Evolutionary conservation across 2,329 filamentous ascomycete genomes (phyloP).

Genomic region (Fusarium sp.): DNA sequence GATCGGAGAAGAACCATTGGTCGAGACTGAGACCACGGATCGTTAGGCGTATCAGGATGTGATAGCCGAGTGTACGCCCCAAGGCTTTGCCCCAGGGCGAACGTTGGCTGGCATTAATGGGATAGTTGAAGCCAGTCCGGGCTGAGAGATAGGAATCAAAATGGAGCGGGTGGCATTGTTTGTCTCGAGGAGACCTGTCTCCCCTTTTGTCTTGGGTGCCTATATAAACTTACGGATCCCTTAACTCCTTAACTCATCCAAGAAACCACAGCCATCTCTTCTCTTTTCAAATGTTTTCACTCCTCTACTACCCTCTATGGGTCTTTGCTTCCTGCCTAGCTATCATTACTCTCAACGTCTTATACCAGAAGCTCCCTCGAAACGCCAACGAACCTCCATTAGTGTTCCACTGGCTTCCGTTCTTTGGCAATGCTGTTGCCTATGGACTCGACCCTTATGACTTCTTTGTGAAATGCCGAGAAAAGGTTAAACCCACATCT

Average conservation of each 20-base stretch:
- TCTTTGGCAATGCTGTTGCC: constrained; percentile 73
- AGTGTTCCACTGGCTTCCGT: constrained; percentile 68
- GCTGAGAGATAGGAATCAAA: background rate
- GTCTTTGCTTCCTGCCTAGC: background rate
- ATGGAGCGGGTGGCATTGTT: background rate
- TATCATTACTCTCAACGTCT: constrained; percentile 11
- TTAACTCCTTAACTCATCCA: background rate
- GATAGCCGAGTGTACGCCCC: background rate
- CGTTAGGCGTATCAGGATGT: constrained; percentile 1
- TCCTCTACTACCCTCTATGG: constrained; percentile 15
- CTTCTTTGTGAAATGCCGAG: constrained; percentile 70
- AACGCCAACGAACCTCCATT: constrained; percentile 53
- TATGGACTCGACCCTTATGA: constrained; percentile 76
- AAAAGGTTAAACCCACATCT: constrained; percentile 62
- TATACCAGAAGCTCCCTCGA: constrained; percentile 26
- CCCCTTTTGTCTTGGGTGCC: background rate
- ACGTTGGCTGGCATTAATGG: background rate
- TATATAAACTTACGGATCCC: constrained; percentile 2
- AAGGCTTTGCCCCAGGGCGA: background rate
- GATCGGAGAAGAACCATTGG: background rate
- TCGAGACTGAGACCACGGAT: background rate
- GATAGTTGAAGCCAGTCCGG: too few species aligned
- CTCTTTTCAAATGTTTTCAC: background rate
- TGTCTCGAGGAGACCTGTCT: background rate
- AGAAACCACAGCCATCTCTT: background rate